phyloP scores from a whole-genome alignment of 805 yeast species.

The Wickerhamiella nectarea region DNA sequence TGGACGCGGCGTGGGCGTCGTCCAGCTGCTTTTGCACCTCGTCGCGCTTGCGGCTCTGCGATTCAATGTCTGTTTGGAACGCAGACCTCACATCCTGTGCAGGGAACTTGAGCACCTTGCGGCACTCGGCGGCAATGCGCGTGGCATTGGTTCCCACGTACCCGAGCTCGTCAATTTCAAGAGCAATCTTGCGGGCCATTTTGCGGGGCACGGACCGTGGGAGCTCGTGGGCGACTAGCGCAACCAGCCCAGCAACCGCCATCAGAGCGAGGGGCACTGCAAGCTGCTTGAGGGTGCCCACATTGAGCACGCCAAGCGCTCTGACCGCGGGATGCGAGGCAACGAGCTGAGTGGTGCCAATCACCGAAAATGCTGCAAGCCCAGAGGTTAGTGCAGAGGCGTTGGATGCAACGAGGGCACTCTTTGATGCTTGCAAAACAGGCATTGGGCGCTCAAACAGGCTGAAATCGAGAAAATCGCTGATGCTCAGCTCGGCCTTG shows the following conservation, averaged over 20 bases:
- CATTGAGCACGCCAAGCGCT: not conserved
- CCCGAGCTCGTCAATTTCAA: conserved; percentile 50
- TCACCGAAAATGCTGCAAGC: conserved; percentile 15
- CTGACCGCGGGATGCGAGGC: conserved; percentile 11
- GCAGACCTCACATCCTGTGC: conserved; percentile 64
- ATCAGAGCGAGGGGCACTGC: conserved; percentile 41
- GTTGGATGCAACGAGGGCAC: conserved; percentile 13
- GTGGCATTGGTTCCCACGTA: conserved; percentile 67
- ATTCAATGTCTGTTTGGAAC: conserved; percentile 53
- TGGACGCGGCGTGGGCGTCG: conserved; percentile 41
- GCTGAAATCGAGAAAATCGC: conserved; percentile 72
- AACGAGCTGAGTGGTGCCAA: conserved; percentile 14
- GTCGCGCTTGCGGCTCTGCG: conserved; percentile 43
- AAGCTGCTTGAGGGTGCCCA: conserved; percentile 27
- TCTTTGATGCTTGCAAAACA: conserved; percentile 14
- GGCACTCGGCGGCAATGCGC: conserved; percentile 68
- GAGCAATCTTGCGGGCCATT: conserved; percentile 55
- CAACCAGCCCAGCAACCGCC: conserved; percentile 39
- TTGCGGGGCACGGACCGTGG: conserved; percentile 84
- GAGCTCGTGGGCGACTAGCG: conserved; percentile 61
- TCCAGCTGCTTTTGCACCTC: conserved; percentile 38
- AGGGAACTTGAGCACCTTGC: conserved; percentile 70
- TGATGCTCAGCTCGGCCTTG: conserved; percentile 42
- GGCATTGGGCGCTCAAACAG: conserved; percentile 20
- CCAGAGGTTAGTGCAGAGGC: conserved; percentile 16